phyloP scores from a whole-genome alignment of 2,329 filamentous ascomycete genomes.

The Lecanicillium sp. region DNA sequence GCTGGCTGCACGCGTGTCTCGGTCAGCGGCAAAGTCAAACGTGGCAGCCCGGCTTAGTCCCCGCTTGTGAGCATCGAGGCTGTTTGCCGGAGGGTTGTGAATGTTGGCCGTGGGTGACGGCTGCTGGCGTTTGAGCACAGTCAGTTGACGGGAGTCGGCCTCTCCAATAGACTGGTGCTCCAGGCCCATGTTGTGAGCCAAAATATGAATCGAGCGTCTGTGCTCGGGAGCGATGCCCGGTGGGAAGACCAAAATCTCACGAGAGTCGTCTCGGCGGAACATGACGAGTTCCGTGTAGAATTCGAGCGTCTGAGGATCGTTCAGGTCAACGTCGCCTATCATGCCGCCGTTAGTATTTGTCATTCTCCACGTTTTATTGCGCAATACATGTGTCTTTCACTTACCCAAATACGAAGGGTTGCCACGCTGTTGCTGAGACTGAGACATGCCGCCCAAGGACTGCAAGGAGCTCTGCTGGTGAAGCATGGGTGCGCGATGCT shows the following conservation, averaged over 20 bases:
- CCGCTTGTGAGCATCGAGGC: constrained; percentile 69
- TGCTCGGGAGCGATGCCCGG: constrained; percentile 72
- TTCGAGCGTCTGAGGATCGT: constrained; percentile 77
- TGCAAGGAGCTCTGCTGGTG: constrained; percentile 83
- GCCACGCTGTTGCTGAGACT: constrained; percentile 43
- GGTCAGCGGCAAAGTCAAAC: constrained; percentile 84
- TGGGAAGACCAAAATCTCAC: constrained; percentile 80
- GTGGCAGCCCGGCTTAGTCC: constrained; percentile 91
- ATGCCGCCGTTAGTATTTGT: background rate
- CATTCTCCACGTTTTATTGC: no score
- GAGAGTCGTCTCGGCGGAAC: constrained; percentile 71
- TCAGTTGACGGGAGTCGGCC: constrained; percentile 80
- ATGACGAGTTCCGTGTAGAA: constrained; percentile 87
- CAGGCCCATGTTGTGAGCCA: constrained; percentile 91
- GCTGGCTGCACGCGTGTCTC: constrained; percentile 56
- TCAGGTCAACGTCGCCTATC: constrained; percentile 69
- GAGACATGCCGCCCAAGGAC: constrained; percentile 60
- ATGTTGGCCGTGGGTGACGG: constrained; percentile 43
- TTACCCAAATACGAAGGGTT: constrained; percentile 37
- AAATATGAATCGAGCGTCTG: constrained; percentile 82
- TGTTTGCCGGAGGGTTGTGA: constrained; percentile 53
- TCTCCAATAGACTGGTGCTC: constrained; percentile 85
- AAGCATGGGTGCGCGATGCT: constrained; percentile 72
- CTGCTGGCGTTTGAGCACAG: constrained; percentile 67
- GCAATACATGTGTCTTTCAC: no score